These are phyloP conservation scores for Boletus huronensis DNA, from an alignment of 768 basidiomycete genomes.

Conservation along the genomic window DNA sequence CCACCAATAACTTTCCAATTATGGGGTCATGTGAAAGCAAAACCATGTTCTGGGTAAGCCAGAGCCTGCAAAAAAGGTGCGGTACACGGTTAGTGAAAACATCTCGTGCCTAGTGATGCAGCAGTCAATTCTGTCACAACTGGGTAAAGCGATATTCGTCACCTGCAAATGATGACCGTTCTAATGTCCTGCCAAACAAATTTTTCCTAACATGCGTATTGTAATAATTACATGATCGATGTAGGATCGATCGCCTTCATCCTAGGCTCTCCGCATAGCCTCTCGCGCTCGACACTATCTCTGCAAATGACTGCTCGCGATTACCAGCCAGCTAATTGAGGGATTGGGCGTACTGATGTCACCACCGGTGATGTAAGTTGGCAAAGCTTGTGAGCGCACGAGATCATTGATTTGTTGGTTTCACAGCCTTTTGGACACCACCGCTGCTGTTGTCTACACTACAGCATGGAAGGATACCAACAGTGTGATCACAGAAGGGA, in stretches of 20 bases:
- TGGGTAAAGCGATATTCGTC: slow-evolving; percentile 32
- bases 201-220: slow-evolving; percentile 39
- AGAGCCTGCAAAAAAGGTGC: neutral
- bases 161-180: neutral
- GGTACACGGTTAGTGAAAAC: neutral
- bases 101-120: slow-evolving; percentile 34
- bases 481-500: slow-evolving; percentile 52
- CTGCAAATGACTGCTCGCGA: slow-evolving; percentile 44
- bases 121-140: slow-evolving; percentile 50
- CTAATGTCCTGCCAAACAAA: slow-evolving; percentile 18
- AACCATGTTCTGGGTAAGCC: slow-evolving; percentile 52
- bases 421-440: slow-evolving; percentile 35
- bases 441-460: slow-evolving; percentile 42
- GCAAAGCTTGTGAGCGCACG: slow-evolving; percentile 36
- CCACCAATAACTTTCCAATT: slow-evolving; percentile 42
- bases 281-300: slow-evolving; percentile 47
- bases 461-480: slow-evolving; percentile 45
- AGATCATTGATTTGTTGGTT: neutral
- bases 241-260: neutral
- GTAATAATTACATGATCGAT: neutral
- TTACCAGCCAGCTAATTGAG: slow-evolving; percentile 51
- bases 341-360: slow-evolving; percentile 43
- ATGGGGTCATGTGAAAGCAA: slow-evolving; percentile 43
- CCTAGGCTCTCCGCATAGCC: slow-evolving; percentile 48
- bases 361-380: slow-evolving; percentile 43